Percentiles rank a stretch among this genome's conserved stretches.
These are phyloP conservation scores for Poronia punctata DNA, from an alignment of 495 filamentous ascomycete genomes.

Conservation along the genomic window DNA sequence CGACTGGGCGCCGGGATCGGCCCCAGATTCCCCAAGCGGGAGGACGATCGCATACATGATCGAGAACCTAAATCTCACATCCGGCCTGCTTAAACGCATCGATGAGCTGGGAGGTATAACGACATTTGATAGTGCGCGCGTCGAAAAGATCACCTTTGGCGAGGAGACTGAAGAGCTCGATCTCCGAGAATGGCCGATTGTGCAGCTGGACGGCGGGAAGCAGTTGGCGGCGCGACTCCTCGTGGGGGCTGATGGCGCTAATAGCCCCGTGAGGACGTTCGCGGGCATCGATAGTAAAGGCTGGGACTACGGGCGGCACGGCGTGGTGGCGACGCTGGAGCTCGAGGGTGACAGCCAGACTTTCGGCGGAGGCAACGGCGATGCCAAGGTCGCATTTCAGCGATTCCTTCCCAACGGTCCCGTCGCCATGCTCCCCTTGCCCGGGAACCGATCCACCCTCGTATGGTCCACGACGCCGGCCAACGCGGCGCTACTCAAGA, in stretches of 20 bases:
- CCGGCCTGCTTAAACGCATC: slow-evolving; percentile 63
- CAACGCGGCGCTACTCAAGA: slow-evolving; percentile 74
- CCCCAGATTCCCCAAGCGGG: slow-evolving; percentile 29
- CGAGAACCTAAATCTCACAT: slow-evolving; percentile 85
- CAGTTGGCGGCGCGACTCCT: slow-evolving; percentile 73
- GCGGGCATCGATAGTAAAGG: slow-evolving; percentile 76
- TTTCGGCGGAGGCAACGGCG: too few species aligned
- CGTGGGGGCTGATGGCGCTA: slow-evolving; percentile 89
- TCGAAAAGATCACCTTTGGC: slow-evolving; percentile 71
- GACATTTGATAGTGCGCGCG: slow-evolving; percentile 66
- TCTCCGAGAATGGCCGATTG: slow-evolving; percentile 78
- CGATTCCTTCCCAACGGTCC: slow-evolving; percentile 90
- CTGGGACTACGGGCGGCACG: slow-evolving; percentile 90
- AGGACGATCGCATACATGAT: slow-evolving; percentile 86
- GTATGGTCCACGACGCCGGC: slow-evolving; percentile 88
- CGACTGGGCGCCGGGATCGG: slow-evolving; percentile 54
- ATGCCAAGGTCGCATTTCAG: slow-evolving; percentile 76
- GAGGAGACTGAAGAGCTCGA: slow-evolving; percentile 61
- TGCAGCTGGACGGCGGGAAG: slow-evolving; percentile 56
- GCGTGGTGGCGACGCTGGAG: slow-evolving; percentile 81
- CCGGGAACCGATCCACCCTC: slow-evolving; percentile 70
- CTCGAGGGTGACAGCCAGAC: slow-evolving; percentile 51
- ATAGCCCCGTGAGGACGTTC: slow-evolving; percentile 87
- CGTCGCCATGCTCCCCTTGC: slow-evolving; percentile 82
- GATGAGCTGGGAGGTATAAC: slow-evolving; percentile 59